Evolutionary conservation across 768 basidiomycete species (phyloP).

Genomic region (Xerocomellus dryophilus): DNA sequence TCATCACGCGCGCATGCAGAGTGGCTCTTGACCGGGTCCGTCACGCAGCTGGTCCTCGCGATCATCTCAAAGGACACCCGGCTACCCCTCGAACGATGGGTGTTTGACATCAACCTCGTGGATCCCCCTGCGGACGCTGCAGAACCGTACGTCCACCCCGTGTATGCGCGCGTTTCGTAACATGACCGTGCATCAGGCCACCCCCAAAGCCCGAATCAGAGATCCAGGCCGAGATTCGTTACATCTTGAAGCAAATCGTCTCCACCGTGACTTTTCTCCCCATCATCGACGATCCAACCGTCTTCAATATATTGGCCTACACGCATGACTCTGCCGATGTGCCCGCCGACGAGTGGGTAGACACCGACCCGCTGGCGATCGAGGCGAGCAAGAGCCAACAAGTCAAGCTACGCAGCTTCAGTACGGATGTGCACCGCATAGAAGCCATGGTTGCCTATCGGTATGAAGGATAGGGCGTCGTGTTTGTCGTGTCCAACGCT

Average conservation of each 20-base stretch:
- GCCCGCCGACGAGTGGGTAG: conserved; percentile 92
- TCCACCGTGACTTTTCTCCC: conserved; percentile 96
- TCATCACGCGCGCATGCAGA: conserved; percentile 43
- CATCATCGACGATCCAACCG: conserved; percentile 89
- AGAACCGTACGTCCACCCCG: conserved; percentile 44
- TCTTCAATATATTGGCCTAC: conserved; percentile 97
- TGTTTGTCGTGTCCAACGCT: not conserved
- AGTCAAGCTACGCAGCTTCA: conserved; percentile 93
- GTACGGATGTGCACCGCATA: conserved; percentile 96
- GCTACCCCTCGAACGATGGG: conserved; percentile 93
- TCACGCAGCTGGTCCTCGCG: conserved; percentile 91
- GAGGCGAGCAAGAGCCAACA: conserved; percentile 91
- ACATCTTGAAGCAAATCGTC: conserved; percentile 97
- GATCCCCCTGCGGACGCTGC: conserved; percentile 52
- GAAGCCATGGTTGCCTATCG: conserved; percentile 98
- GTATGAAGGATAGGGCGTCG: conserved; percentile 63
- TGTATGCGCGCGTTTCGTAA: conserved; percentile 1
- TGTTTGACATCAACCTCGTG: conserved; percentile 90
- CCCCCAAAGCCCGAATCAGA: conserved; percentile 76
- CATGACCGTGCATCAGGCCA: conserved; percentile 33
- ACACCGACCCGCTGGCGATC: conserved; percentile 89
- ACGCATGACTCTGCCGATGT: conserved; percentile 90
- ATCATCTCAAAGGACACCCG: conserved; percentile 95
- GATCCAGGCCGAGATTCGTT: conserved; percentile 95
- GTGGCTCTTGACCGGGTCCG: conserved; percentile 90